phyloP scores from a whole-genome alignment of 2,329 filamentous ascomycete species.

The Alternaria ventricosa region DNA sequence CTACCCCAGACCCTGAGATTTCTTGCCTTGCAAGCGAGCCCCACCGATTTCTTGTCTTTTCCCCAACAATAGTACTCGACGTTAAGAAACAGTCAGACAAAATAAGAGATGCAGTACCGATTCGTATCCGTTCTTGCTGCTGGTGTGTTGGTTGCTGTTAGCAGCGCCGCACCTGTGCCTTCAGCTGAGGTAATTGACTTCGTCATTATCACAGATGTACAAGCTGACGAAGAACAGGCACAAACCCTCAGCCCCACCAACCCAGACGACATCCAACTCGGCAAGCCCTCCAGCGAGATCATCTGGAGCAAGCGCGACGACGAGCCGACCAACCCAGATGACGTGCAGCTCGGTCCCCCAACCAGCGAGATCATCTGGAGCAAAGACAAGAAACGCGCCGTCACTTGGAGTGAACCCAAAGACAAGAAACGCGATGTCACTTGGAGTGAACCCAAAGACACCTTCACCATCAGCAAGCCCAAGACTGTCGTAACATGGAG shows the following conservation, averaged over 20 bases:
- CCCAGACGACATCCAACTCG: slow-evolving; percentile 22
- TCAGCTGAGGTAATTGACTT: slow-evolving; percentile 22
- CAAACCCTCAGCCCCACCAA: slow-evolving; percentile 1
- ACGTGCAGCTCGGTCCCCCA: slow-evolving; percentile 24
- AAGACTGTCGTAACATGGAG: not conserved
- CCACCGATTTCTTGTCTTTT: not conserved
- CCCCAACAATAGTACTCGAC: not conserved
- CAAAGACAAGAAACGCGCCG: slow-evolving; percentile 11
- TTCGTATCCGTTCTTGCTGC: slow-evolving; percentile 34
- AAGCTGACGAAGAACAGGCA: not conserved
- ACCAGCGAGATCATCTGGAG: slow-evolving; percentile 27
- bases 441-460: not conserved
- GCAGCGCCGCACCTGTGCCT: slow-evolving; percentile 31
- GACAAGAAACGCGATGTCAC: not conserved
- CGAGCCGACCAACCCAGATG: slow-evolving; percentile 3
- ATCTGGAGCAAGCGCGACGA: slow-evolving; percentile 22
- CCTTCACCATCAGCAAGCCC: slow-evolving; percentile 5
- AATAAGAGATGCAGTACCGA: slow-evolving; percentile 34
- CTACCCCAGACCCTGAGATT: slow-evolving; percentile 1
- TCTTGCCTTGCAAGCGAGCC: not conserved
- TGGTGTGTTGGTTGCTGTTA: slow-evolving; percentile 28
- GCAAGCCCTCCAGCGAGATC: slow-evolving; percentile 22
- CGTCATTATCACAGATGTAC: not conserved
- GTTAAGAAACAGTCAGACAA: not conserved
- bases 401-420: slow-evolving; percentile 3